Base-by-base conservation (phyloP, 1,139 yeast genomes). In the Nakaseomyces bracarensis region DNA sequence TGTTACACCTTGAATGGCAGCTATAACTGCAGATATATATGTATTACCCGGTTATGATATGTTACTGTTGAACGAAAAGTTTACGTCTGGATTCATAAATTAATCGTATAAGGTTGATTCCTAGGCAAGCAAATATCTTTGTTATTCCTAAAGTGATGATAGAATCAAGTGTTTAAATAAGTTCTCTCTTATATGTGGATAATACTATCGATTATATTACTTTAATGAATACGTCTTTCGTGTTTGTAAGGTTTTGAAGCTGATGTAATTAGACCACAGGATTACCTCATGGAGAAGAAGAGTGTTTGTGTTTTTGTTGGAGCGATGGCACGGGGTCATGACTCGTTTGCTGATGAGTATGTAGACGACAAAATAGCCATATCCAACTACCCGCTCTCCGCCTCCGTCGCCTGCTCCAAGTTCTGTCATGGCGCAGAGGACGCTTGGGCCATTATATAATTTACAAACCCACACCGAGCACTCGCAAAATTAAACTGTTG, bases 361-460 rank as follows among this genome's bases (percentile, higher is more conserved):
- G 95, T 89, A 37, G 98, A 91, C 63, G 98, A 91, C 64, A 91
- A 91, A 61, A 83, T 91, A 50, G 96, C 96, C 55, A 81, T 91
- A 47, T 86, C 96, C 26, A 87, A 89, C 58, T 91, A 89, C 63
- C 95, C 98, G 41, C 74, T 91, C 50, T 84, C 96, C 45, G 98
- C 98, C 3, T 86, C 97, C 15, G 97, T 93, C 45, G 97, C 98
- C 18, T 91, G 97, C 66, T 84, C 96, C 53, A 91, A 91, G 67
- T 87, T 91, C 69, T 89, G 97, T 64, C 98, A 91, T 61, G 97
- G 97, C 42, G 87, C 96, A 61, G 98, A 91, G 69, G 98, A 91
- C 65, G 94, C 94, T 28, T 91, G 97, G 97, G 79, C 78, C 40
- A 89, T 91, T 56, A 62, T 72, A 62, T 79, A 65, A 56, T 38